Percentiles rank a stretch among this genome's conserved stretches.
Evolutionary conservation across 1,139 yeast genomes (phyloP).

Genomic region (Wickerhamomyces sp.): DNA sequence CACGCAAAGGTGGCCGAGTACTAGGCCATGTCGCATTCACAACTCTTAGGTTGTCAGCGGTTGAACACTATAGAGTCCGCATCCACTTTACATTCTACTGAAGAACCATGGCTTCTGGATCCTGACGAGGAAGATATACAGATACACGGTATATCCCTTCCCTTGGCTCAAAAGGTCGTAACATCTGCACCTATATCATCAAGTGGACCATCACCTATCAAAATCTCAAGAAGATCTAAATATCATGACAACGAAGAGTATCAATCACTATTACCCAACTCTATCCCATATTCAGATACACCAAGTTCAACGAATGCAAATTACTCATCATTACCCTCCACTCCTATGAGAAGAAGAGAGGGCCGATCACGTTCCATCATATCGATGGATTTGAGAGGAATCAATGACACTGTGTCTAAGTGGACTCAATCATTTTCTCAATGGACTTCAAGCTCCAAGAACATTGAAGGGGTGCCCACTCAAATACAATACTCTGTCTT

Average conservation of each 20-base stretch:
- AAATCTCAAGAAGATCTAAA: not conserved
- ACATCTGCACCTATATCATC: constrained; percentile 5
- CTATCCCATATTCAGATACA: not conserved
- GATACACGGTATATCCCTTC: not conserved
- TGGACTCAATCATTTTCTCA: constrained; percentile 19
- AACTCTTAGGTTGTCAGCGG: not conserved
- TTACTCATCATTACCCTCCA: not conserved
- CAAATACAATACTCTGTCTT: constrained; percentile 51
- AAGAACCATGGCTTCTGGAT: constrained; percentile 2
- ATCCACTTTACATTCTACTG: not conserved
- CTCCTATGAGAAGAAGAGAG: constrained; percentile 1
- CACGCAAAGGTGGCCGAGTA: too few species aligned
- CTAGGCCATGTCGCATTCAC: not conserved
- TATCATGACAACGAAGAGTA: constrained; percentile 2
- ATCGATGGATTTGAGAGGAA: constrained; percentile 15
- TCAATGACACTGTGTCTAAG: constrained; percentile 19
- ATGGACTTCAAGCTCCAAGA: constrained; percentile 16
- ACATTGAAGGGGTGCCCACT: constrained; percentile 16
- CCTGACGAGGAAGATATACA: not conserved
- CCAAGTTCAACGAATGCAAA: not conserved
- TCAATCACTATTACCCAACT: not conserved
- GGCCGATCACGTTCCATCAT: constrained; percentile 16
- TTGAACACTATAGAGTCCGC: not conserved
- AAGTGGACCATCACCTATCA: constrained; percentile 6
- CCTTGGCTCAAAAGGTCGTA: constrained; percentile 1